Evolutionary conservation across 129 eudicot species (phyloP).

Genomic region (Flaveria sonorensis): DNA sequence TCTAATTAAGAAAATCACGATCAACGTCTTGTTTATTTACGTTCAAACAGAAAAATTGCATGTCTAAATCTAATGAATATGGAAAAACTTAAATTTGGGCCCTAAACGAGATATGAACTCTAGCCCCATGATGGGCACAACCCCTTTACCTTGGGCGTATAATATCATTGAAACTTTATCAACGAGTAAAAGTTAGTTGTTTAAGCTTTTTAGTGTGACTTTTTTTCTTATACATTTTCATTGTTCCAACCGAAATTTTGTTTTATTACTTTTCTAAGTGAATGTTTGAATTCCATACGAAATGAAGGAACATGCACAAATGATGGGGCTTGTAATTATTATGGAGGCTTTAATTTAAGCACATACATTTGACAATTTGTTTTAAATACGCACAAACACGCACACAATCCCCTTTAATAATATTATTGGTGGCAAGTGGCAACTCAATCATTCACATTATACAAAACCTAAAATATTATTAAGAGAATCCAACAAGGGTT

Average conservation of each 20-base stretch:
- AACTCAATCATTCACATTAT: slow-evolving; percentile 26
- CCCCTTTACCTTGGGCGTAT: neutral
- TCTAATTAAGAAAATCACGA: too few relatives aligned
- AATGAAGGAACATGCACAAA: neutral
- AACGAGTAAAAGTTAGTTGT: neutral
- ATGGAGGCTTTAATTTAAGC: neutral
- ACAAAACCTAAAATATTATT: slow-evolving; percentile 23
- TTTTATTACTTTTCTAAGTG: too few relatives aligned
- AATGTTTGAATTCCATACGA: neutral
- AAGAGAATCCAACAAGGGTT: slow-evolving; percentile 17
- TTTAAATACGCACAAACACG: slow-evolving; percentile 14
- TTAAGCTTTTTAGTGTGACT: too few relatives aligned
- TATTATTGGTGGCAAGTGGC: slow-evolving; percentile 23
- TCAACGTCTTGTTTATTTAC: too few relatives aligned
- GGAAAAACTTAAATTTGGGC: neutral
- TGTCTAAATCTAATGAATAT: neutral
- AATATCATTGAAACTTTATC: neutral
- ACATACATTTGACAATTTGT: slow-evolving; percentile 14
- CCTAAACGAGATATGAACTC: neutral
- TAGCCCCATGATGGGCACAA: neutral
- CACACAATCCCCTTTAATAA: slow-evolving; percentile 4
- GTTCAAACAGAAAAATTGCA: neutral
- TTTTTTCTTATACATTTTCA: too few relatives aligned
- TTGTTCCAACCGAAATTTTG: too few relatives aligned
- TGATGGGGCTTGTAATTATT: slow-evolving; percentile 18